Conservation (phyloP, 1,284 basidiomycete species). For the Coriolopsis trogii region DNA sequence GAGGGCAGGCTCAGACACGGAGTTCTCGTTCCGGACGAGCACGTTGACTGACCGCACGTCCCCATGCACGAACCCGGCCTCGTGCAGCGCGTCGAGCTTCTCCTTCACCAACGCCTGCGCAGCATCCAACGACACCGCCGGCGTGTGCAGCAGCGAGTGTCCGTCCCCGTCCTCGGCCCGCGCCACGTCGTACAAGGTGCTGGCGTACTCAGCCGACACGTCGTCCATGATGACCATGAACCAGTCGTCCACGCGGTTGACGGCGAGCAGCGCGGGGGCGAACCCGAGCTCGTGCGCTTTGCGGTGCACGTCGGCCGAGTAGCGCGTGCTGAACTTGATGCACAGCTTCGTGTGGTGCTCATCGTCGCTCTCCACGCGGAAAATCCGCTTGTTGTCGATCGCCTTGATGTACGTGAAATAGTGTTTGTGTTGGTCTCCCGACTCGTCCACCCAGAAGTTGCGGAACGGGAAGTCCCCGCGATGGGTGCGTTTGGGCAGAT, state of each 20-base stretch:
- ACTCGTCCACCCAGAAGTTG: conserved; percentile 7
- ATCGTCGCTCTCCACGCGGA: conserved; percentile 1
- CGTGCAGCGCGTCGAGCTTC: neutral
- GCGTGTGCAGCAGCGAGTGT: no score
- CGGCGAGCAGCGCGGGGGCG: conserved; percentile 14
- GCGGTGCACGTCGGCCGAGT: conserved; percentile 15
- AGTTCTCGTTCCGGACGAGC: no score
- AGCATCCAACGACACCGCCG: neutral
- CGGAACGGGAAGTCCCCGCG: conserved; percentile 7
- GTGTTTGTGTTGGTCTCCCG: neutral
- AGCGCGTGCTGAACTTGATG: conserved; percentile 16
- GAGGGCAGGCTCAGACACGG: no score
- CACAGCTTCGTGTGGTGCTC: conserved; percentile 2
- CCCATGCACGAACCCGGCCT: neutral
- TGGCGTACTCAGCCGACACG: conserved; percentile 11
- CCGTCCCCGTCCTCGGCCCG: neutral
- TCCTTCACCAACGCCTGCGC: neutral
- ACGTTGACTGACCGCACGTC: no score
- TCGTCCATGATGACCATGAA: conserved; percentile 20
- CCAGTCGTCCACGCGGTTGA: conserved; percentile 15
- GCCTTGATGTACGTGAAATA: conserved; percentile 6
- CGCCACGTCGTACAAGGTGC: neutral
- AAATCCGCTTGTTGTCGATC: conserved; percentile 12
- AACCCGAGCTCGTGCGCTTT: conserved; percentile 7
- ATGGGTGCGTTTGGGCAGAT: neutral